Conservation (phyloP, 306 rosid genomes). For the Pyrus pyrifolia region DNA sequence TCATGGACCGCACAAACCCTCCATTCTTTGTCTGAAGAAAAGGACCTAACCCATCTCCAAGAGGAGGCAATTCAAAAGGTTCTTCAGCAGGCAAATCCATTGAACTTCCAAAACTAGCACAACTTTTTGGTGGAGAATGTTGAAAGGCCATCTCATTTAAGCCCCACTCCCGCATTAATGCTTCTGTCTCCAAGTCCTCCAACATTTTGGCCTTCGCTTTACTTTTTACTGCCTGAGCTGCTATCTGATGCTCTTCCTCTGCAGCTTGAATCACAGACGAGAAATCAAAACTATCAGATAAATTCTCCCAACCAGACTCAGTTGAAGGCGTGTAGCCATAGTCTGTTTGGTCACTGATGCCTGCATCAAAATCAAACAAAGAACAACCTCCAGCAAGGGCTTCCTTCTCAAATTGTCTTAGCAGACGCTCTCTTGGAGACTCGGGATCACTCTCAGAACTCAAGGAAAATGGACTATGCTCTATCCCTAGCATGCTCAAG, state of each 20-base stretch:
- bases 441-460: constrained; percentile 67
- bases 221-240: constrained; percentile 34
- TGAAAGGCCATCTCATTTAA: constrained; percentile 76
- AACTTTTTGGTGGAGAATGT: constrained; percentile 55
- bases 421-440: constrained; percentile 86
- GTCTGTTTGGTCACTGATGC: constrained; percentile 29
- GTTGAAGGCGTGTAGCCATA: constrained; percentile 15
- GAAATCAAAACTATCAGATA: constrained; percentile 28
- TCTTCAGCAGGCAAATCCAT: constrained; percentile 42
- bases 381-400: constrained; percentile 56
- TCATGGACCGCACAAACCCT: constrained; percentile 77
- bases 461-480: constrained; percentile 46
- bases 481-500: constrained; percentile 59
- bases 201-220: constrained; percentile 54
- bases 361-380: constrained; percentile 48
- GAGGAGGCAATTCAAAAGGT: constrained; percentile 56
- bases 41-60: constrained; percentile 77
- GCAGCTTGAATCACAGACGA: constrained; percentile 37
- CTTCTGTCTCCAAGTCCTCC: constrained; percentile 82
- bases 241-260: constrained; percentile 38
- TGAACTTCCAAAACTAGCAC: constrained; percentile 65
- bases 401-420: constrained; percentile 81
- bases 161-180: constrained; percentile 83
- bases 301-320: constrained; percentile 30
- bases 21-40: constrained; percentile 75